Evolutionary conservation across 768 basidiomycete genomes (phyloP), one percentile per base, ranked within the genome.

Genomic region (Termitomyces sp.): DNA sequence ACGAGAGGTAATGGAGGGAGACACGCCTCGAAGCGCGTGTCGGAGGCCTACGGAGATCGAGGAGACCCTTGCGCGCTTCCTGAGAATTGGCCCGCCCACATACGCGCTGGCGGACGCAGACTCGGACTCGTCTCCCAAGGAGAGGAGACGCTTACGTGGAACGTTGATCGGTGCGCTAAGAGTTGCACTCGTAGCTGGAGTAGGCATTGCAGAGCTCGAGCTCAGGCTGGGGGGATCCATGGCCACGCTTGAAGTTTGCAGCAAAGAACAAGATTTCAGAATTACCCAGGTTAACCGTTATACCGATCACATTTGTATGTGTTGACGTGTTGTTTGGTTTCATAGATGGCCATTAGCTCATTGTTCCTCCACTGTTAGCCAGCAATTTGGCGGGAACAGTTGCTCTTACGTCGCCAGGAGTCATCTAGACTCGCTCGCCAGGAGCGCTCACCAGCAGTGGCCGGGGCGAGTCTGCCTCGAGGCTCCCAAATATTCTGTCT

Each of bases 251-350:
- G 24, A 13, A 39, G 24, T n/a, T 16, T 16, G 16, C 3, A 50
- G 20, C 37, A 29, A 34, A 46, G 55, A 42, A 54, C 36, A 37
- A 52, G 47, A 52, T 58, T 42, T 46, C 57, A 34, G 46, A 48
- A 46, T 20, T 60, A 29, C 55, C 34, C 46, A 59, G 46, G 58
- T 36, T n/a, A n/a, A n/a, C n/a, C n/a, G n/a, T n/a, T 56, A 55
- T 55, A 31, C 5, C 55, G 50, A 52, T 56, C 47, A 36, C 47
- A 49, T 59, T 64, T 63, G 55, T 61, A 48, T 62, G 47, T 72
- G 63, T 70, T 71, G 69, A 71, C 71, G 70, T 69, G 70, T 74
- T 74, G 61, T 72, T 74, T 74, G 67, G 37, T 46, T 32, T 24
- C 22, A 34, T 22, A 32, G 20, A 22, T 7, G 53, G 9, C 39